Conservation (phyloP, 345 rosid species). For the Balakata baccata region DNA sequence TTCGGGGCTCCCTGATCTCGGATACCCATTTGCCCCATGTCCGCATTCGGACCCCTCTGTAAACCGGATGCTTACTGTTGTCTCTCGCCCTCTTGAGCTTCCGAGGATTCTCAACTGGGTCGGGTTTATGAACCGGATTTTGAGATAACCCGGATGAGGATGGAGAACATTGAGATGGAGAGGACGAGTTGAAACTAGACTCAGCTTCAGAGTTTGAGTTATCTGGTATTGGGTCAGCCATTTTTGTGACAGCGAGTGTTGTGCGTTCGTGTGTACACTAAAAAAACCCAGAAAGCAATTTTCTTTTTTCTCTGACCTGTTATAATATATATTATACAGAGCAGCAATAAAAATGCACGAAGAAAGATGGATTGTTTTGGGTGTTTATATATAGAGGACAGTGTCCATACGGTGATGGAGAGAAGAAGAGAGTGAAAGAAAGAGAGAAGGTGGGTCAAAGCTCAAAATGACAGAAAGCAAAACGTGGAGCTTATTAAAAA, state of each 20-base stretch:
- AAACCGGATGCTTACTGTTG: slow-evolving; percentile 52
- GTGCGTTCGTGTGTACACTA: too few relatives aligned
- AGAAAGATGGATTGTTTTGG: too few relatives aligned
- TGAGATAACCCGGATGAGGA: slow-evolving; percentile 15
- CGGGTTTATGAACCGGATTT: slow-evolving; percentile 3
- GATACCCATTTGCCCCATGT: slow-evolving; percentile 99
- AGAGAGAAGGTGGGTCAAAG: too few relatives aligned
- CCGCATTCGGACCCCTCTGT: slow-evolving; percentile 86
- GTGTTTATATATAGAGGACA: too few relatives aligned
- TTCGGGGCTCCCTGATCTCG: slow-evolving; percentile 94
- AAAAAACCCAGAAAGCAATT: background rate
- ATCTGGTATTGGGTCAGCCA: background rate
- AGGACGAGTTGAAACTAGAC: slow-evolving; percentile 15
- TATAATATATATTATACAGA: too few relatives aligned
- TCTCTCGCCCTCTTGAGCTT: background rate
- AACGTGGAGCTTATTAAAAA: too few relatives aligned
- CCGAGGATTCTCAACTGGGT: slow-evolving; percentile 7
- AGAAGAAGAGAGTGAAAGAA: too few relatives aligned
- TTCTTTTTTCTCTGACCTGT: too few relatives aligned
- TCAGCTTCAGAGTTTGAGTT: slow-evolving; percentile 13
- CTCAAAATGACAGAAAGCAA: too few relatives aligned
- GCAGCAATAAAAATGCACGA: too few relatives aligned
- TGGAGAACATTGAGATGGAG: slow-evolving; percentile 9
- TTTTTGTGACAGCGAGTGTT: background rate
- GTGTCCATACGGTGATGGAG: too few relatives aligned